These are phyloP conservation scores for Arachnopeziza araneosa DNA, from an alignment of 2,329 filamentous ascomycete species.

Conservation along the genomic window DNA sequence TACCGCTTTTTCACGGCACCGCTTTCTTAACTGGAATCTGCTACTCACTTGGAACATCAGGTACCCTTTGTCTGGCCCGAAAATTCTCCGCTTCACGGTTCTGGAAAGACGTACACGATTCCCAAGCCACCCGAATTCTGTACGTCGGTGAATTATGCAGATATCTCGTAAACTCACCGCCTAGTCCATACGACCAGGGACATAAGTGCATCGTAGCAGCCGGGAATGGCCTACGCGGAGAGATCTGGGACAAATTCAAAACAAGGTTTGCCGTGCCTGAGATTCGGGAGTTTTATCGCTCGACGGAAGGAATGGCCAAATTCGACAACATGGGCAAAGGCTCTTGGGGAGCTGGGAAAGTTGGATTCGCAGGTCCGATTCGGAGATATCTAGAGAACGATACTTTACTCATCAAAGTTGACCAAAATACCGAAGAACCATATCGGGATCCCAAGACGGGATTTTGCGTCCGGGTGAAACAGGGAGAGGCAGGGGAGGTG, in stretches of 20 bases:
- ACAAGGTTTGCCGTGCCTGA: slow-evolving; percentile 38
- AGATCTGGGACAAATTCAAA: slow-evolving; percentile 44
- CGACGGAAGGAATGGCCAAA: slow-evolving; percentile 41
- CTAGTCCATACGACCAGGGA: slow-evolving; percentile 38
- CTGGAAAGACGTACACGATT: slow-evolving; percentile 40
- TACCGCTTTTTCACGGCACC: slow-evolving; percentile 45
- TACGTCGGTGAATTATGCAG: slow-evolving; percentile 45
- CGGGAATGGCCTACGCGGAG: slow-evolving; percentile 43
- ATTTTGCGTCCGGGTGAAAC: slow-evolving; percentile 34
- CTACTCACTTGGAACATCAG: slow-evolving; percentile 33
- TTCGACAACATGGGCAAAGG: slow-evolving; percentile 39
- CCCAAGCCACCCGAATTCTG: slow-evolving; percentile 37
- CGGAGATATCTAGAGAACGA: slow-evolving; percentile 36
- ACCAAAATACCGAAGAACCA: slow-evolving; percentile 33
- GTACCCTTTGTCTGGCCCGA: slow-evolving; percentile 38
- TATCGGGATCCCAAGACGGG: slow-evolving; percentile 39
- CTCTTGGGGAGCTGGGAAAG: slow-evolving; percentile 37
- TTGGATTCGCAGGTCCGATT: slow-evolving; percentile 39
- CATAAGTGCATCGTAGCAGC: slow-evolving; percentile 39
- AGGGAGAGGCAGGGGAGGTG: slow-evolving; percentile 39
- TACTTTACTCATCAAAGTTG: slow-evolving; percentile 36
- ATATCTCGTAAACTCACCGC: slow-evolving; percentile 40
- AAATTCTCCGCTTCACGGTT: slow-evolving; percentile 42
- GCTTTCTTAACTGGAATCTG: slow-evolving; percentile 40
- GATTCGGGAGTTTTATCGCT: slow-evolving; percentile 43